These are phyloP conservation scores for Naegleria gruberi DNA, from an alignment of 208 protist genomes.

Conservation along the genomic window DNA sequence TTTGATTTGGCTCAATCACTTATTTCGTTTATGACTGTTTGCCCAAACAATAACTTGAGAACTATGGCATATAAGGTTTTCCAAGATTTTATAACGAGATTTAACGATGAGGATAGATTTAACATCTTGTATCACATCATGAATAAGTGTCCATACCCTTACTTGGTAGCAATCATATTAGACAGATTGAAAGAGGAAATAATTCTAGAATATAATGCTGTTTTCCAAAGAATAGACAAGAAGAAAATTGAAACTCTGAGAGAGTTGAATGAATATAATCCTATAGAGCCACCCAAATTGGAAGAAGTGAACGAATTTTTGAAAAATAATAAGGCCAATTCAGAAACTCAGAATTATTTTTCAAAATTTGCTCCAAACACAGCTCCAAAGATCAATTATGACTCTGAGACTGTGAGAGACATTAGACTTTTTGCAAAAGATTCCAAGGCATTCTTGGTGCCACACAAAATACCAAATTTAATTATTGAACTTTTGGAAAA, in stretches of 20 bases:
- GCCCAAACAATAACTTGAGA: neutral
- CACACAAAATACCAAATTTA: neutral
- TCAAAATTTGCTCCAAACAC: neutral
- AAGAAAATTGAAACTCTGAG: neutral
- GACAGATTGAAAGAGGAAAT: neutral
- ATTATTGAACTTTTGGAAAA: neutral
- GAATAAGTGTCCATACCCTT: neutral
- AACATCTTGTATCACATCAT: neutral
- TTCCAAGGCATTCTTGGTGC: neutral
- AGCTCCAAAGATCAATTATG: neutral
- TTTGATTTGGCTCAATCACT: neutral
- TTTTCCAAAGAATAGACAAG: neutral
- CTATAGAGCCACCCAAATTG: neutral
- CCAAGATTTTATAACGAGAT: neutral
- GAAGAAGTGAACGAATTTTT: neutral
- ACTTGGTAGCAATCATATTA: neutral
- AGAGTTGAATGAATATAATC: neutral
- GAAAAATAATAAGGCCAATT: neutral
- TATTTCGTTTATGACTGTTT: neutral
- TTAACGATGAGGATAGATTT: neutral
- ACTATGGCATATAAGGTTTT: neutral
- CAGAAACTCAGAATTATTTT: neutral
- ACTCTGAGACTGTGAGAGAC: neutral
- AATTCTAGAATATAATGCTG: neutral
- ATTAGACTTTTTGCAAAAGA: neutral